These are phyloP conservation scores for Mycena indigotica DNA, from an alignment of 768 basidiomycete species.

Conservation along the genomic window DNA sequence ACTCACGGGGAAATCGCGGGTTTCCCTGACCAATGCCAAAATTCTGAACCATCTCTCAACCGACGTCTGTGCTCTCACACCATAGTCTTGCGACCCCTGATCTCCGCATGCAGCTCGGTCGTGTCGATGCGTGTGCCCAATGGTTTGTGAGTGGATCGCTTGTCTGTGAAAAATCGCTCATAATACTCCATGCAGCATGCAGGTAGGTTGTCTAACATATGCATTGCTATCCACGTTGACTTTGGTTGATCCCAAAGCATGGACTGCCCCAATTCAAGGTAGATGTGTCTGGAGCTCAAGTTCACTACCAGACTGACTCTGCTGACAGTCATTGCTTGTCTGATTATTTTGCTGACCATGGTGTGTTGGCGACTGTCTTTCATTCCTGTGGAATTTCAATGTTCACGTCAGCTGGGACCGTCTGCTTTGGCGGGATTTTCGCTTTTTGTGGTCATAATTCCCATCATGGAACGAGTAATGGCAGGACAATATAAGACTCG, in stretches of 20 bases:
- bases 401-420: constrained; percentile 55
- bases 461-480: constrained; percentile 68
- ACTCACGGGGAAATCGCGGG: constrained; percentile 67
- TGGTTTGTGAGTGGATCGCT: constrained; percentile 62
- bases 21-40: constrained; percentile 59
- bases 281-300: no score
- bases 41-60: constrained; percentile 65
- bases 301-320: constrained; percentile 4
- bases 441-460: constrained; percentile 62
- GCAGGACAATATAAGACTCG: constrained; percentile 56
- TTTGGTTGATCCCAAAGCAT: constrained; percentile 36
- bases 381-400: not conserved
- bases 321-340: constrained; percentile 47
- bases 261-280: constrained; percentile 69
- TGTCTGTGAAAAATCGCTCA: constrained; percentile 3
- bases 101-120: constrained; percentile 45
- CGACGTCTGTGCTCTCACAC: constrained; percentile 44
- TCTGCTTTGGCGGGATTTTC: constrained; percentile 73
- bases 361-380: constrained; percentile 31
- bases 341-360: constrained; percentile 61
- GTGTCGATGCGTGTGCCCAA: constrained; percentile 63
- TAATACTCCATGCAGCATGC: constrained; percentile 39
- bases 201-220: constrained; percentile 25
- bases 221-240: not conserved
- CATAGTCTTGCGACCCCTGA: constrained; percentile 1